phyloP scores from a whole-genome alignment of 108 stramenopile species.

The Pseudonitzschia pungens region DNA sequence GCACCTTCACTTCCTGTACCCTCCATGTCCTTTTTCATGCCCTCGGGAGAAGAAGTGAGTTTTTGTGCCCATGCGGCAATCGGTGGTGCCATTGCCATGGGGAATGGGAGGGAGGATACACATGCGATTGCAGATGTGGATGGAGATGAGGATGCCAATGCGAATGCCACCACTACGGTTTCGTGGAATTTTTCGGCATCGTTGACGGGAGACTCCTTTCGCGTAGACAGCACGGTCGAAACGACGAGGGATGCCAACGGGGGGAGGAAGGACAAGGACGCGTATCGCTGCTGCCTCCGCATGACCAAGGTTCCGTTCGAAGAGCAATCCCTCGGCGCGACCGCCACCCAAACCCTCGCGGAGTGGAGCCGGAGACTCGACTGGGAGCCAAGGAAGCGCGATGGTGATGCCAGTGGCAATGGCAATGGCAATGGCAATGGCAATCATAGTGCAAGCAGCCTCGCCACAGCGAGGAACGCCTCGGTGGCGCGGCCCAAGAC shows the following conservation, averaged over 20 bases:
- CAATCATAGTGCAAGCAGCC: too few relatives aligned
- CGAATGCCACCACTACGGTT: neutral
- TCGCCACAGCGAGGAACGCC: constrained; percentile 31
- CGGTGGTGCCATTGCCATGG: constrained; percentile 42
- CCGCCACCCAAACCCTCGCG: neutral
- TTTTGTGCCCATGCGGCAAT: constrained; percentile 82
- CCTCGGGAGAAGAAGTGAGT: constrained; percentile 66
- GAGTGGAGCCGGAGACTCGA: neutral
- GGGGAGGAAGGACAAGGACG: neutral
- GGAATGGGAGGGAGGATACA: neutral
- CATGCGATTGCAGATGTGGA: too few relatives aligned
- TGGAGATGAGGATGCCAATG: too few relatives aligned
- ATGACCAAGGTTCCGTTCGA: neutral
- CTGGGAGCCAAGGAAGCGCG: neutral
- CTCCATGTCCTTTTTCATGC: constrained; percentile 63
- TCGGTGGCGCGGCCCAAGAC: constrained; percentile 68
- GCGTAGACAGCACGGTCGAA: neutral
- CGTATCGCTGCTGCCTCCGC: neutral
- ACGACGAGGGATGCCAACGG: too few relatives aligned
- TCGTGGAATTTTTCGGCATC: neutral
- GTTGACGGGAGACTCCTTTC: neutral
- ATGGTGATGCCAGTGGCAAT: too few relatives aligned
- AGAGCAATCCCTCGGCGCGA: neutral
- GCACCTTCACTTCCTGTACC: constrained; percentile 14
- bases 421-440: too few relatives aligned